Evolutionary conservation across 768 basidiomycete species (phyloP).

Genomic region (Termitomyces sp.): DNA sequence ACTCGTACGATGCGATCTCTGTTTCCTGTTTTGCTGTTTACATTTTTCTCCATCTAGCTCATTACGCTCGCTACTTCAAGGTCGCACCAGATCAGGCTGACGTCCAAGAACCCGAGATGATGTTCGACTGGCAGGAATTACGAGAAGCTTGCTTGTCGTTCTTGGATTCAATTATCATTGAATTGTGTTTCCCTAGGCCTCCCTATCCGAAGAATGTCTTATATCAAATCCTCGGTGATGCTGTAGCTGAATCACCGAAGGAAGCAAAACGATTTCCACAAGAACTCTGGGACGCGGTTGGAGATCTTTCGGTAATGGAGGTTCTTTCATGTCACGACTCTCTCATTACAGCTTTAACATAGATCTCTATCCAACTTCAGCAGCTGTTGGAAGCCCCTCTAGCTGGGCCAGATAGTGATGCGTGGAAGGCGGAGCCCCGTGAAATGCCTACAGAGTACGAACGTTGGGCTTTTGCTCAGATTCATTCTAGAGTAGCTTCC

Average conservation of each 20-base stretch:
- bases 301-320: constrained; percentile 61
- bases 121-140: constrained; percentile 62
- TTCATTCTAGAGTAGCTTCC: constrained; percentile 54
- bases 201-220: constrained; percentile 63
- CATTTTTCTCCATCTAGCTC: constrained; percentile 36
- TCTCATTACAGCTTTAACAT: not conserved
- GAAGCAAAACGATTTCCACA: constrained; percentile 77
- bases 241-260: constrained; percentile 64
- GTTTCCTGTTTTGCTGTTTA: not conserved
- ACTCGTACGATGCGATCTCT: constrained; percentile 43
- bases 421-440: constrained; percentile 43
- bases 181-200: constrained; percentile 70
- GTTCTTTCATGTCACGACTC: constrained; percentile 12
- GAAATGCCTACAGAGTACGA: constrained; percentile 58
- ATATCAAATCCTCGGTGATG: constrained; percentile 62
- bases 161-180: constrained; percentile 78
- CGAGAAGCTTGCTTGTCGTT: constrained; percentile 68
- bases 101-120: constrained; percentile 42
- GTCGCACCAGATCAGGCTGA: constrained; percentile 21
- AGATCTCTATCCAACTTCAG: constrained; percentile 65
- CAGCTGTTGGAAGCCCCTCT: constrained; percentile 60
- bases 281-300: constrained; percentile 74
- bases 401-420: constrained; percentile 46
- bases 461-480: constrained; percentile 64
- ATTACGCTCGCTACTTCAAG: constrained; percentile 71